phyloP scores from a whole-genome alignment of 192 early-diverging fungal genomes.

The Geosiphon pyriformis region DNA sequence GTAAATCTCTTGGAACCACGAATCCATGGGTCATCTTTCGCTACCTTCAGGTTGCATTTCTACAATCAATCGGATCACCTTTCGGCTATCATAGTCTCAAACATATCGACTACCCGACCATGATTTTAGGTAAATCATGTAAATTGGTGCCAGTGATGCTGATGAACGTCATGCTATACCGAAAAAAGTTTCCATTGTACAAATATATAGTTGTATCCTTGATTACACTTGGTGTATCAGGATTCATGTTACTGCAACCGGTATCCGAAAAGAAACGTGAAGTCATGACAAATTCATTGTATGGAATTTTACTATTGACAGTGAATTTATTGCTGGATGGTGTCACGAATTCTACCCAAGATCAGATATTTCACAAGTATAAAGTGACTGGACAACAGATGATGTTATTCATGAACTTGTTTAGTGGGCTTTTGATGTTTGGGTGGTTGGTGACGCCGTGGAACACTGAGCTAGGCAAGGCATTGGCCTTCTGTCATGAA shows the following conservation, averaged over 20 bases:
- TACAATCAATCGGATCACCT: slow-evolving; percentile 70
- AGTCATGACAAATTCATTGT: slow-evolving; percentile 58
- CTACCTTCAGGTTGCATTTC: slow-evolving; percentile 73
- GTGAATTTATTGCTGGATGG: slow-evolving; percentile 92
- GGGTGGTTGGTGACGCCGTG: slow-evolving; percentile 73
- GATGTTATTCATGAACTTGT: slow-evolving; percentile 96
- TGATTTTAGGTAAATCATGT: slow-evolving; percentile 95
- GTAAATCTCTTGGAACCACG: slow-evolving; percentile 31
- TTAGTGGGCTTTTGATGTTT: slow-evolving; percentile 67
- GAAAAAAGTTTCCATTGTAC: slow-evolving; percentile 76
- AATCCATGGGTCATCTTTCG: slow-evolving; percentile 43
- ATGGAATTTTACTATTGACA: slow-evolving; percentile 73
- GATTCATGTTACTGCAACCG: slow-evolving; percentile 86
- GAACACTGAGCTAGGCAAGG: slow-evolving; percentile 69
- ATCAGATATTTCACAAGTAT: slow-evolving; percentile 84
- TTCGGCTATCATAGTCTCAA: slow-evolving; percentile 92
- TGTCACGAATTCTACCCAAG: slow-evolving; percentile 93
- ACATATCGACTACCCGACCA: slow-evolving; percentile 96
- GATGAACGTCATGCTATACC: slow-evolving; percentile 93
- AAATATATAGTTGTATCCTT: slow-evolving; percentile 84
- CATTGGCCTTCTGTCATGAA: slow-evolving; percentile 64
- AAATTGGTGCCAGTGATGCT: slow-evolving; percentile 93
- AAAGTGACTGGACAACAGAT: slow-evolving; percentile 84
- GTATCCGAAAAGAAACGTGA: slow-evolving; percentile 41
- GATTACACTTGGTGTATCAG: slow-evolving; percentile 86